Evolutionary conservation across 108 stramenopile genomes (phyloP).

Genomic region (Schizochytrium sp.): DNA sequence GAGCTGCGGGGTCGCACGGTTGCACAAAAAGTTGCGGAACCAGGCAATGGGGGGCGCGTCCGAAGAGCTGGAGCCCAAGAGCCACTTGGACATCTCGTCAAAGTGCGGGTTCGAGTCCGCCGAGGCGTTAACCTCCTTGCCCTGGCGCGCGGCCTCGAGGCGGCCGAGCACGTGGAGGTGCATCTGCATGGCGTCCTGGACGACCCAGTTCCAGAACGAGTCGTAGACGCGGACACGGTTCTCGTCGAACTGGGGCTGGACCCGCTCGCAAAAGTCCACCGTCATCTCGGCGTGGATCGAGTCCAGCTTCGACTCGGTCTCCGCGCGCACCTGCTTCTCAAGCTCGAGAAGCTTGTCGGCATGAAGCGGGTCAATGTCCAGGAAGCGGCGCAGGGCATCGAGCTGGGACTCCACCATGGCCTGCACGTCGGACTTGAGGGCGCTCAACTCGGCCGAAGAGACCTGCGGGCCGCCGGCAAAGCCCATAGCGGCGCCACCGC

Average conservation of each 20-base stretch:
- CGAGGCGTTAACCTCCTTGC: neutral
- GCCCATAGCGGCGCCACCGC: conserved; percentile 4
- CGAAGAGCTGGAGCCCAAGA: neutral
- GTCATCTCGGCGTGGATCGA: neutral
- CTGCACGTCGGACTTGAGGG: neutral
- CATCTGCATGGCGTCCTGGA: neutral
- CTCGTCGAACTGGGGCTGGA: conserved; percentile 5
- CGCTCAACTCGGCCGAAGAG: neutral
- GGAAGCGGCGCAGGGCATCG: neutral
- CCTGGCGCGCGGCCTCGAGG: neutral
- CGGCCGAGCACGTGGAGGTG: neutral
- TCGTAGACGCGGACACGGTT: neutral
- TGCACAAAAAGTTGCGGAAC: conserved; percentile 13
- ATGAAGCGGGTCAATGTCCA: neutral
- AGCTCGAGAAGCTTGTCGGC: neutral
- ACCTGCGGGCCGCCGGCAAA: neutral
- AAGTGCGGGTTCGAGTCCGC: neutral
- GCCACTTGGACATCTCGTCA: neutral
- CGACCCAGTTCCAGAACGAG: conserved; percentile 17
- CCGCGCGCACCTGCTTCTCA: neutral
- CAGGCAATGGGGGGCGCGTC: neutral
- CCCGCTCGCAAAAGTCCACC: neutral
- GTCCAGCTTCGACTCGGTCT: neutral
- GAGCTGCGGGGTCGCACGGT: conserved; percentile 8
- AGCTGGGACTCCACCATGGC: neutral